Conservation (phyloP, 164 flowering plant genomes). For the Nymphaea colorata region DNA sequence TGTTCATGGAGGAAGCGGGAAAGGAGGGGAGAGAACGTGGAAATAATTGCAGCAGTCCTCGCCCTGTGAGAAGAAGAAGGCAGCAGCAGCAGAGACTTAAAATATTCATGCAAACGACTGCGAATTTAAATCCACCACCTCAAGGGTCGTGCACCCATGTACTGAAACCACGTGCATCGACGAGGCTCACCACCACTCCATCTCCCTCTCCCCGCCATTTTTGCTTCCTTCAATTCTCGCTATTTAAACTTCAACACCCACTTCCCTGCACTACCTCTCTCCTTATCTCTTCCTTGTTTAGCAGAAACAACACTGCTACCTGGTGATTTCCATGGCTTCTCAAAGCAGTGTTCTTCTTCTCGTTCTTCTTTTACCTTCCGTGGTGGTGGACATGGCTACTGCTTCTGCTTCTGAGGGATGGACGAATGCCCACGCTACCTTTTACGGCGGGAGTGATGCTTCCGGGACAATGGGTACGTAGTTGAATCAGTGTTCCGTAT, state of each 20-base stretch:
- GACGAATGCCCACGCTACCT: slow-evolving; percentile 64
- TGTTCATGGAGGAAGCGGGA: neutral
- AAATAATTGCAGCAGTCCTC: neutral
- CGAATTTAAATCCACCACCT: neutral
- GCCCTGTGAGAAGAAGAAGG: neutral
- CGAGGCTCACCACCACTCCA: neutral
- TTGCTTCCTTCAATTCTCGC: neutral
- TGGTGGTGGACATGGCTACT: neutral
- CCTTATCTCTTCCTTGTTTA: neutral
- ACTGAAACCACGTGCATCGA: neutral
- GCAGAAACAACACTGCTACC: neutral
- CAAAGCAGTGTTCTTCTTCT: neutral
- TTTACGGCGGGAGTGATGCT: slow-evolving; percentile 68
- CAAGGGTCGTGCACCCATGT: neutral
- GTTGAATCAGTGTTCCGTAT: neutral
- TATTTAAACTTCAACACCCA: too few species aligned
- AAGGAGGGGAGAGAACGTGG: neutral
- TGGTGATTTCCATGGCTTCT: neutral
- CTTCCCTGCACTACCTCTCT: neutral
- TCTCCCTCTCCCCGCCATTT: neutral
- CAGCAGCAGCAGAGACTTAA: neutral
- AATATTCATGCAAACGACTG: neutral
- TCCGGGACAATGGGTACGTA: slow-evolving; percentile 72
- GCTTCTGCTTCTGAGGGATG: slow-evolving; percentile 14
- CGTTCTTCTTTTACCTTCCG: neutral